Evolutionary conservation across 805 yeast species (phyloP).

Genomic region (Pichia ethanolica): DNA sequence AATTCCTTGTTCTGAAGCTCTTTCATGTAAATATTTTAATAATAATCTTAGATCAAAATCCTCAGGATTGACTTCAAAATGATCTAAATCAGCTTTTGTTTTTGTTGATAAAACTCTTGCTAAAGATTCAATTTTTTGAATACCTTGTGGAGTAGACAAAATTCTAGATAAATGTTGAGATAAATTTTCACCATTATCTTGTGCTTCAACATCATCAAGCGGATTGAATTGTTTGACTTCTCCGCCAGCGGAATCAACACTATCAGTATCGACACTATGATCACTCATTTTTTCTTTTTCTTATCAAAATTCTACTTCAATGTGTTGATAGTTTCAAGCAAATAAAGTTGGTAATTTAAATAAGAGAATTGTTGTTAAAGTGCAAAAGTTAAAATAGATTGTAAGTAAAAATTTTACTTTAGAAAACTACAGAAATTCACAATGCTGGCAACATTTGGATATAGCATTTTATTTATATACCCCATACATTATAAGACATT

Average conservation of each 20-base stretch:
- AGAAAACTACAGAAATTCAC: no score
- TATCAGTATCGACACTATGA: constrained; percentile 15
- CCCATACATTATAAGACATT: no score
- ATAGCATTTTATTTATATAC: no score
- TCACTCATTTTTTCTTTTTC: constrained; percentile 3
- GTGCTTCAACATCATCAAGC: constrained; percentile 19
- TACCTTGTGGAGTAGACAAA: constrained; percentile 21
- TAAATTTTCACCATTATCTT: constrained; percentile 18
- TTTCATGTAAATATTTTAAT: constrained; percentile 32
- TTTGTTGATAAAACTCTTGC: constrained; percentile 44
- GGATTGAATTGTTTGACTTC: constrained; percentile 23
- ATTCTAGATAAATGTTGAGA: constrained; percentile 24
- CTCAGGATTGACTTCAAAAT: constrained; percentile 36
- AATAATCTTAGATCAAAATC: constrained; percentile 40
- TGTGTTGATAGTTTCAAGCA: no score
- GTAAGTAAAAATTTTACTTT: no score
- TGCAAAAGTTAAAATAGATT: no score
- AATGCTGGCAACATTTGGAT: no score
- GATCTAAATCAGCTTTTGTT: constrained; percentile 38
- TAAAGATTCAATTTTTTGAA: constrained; percentile 36
- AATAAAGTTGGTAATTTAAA: no score
- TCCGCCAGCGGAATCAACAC: constrained; percentile 19
- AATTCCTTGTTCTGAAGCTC: constrained; percentile 37
- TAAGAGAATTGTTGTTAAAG: no score
- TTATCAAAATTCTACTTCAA: no score